Evolutionary conservation across 768 basidiomycete species (phyloP), one percentile per base, ranked within the genome.

Genomic region (Hydnum rufescens): DNA sequence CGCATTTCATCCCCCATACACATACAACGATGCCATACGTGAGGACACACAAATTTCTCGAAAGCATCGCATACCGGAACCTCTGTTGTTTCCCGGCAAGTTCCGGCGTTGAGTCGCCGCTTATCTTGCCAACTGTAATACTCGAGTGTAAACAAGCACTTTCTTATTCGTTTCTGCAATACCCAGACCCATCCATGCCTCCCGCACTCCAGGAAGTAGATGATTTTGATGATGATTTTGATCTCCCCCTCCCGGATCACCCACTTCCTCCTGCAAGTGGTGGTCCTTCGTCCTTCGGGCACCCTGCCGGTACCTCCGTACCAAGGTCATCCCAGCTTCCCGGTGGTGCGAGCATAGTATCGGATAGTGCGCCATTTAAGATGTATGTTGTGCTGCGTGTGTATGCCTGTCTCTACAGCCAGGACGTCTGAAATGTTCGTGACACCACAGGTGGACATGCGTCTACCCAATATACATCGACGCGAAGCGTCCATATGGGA

Each of bases 381-480:
- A 75, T 72, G 84, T 86, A 61, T 61, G 75, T 72, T 16, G 16
- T 50, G 8, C 44, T 47, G 13, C 44, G 13, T 13, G 32, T 50
- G 30, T 30, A 30, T 32, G 31, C 6, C 49, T 50, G 32, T 30
- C 25, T 50, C 31, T n/a, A n/a, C n/a, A 28, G 6, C 16, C 28
- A 50, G 5, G 23, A 29, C 28, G 16, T 25, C 26, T 50, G 13
- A 50, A 16, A 30, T 34, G 6, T 30, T 50, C 16, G 31, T 50
- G 44, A 18, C 34, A 49, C 54, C 51, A 13, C 60, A 95, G 90
- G 60, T 95, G 92, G 92, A 81, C 87, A 43, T 86, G 85, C 59
- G 77, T 97, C 61, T 99, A 97, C 64, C 93, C 93, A 3, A 83
- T 96, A 61, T 96, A 96, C 66, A 76, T 97, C 53, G 93, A 97